Evolutionary conservation across 306 rosid genomes (phyloP).

Genomic region (Coriaria nepalensis): DNA sequence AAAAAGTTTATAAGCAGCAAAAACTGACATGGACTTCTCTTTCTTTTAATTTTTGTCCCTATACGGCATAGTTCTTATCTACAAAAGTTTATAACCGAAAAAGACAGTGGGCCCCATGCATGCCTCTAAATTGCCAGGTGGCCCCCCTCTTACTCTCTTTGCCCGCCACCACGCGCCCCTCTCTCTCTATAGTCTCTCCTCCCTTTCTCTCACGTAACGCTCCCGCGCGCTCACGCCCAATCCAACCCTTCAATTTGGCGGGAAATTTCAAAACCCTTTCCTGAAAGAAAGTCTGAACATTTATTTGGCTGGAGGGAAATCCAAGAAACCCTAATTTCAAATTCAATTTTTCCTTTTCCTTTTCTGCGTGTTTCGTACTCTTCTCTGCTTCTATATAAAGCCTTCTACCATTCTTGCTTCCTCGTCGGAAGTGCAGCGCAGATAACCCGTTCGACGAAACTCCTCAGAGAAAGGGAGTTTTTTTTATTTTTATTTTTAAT

Average conservation of each 20-base stretch:
- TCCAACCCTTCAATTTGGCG: conserved; percentile 14
- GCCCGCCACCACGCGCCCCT: too few relatives aligned
- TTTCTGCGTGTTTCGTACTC: background rate
- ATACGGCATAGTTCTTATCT: too few relatives aligned
- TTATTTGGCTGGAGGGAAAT: background rate
- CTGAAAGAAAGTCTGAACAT: too few relatives aligned
- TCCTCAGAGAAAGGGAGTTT: conserved; percentile 4
- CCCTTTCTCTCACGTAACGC: background rate
- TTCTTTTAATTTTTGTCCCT: too few relatives aligned
- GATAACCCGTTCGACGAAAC: conserved; percentile 40
- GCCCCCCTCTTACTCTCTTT: too few relatives aligned
- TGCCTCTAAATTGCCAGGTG: too few relatives aligned
- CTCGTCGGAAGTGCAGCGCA: conserved; percentile 1
- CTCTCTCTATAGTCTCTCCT: too few relatives aligned
- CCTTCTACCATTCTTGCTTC: background rate
- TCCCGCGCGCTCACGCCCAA: background rate
- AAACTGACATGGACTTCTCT: too few relatives aligned
- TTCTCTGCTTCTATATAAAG: conserved; percentile 9
- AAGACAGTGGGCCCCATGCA: too few relatives aligned
- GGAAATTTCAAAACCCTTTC: conserved; percentile 16
- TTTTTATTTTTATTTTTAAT: too few relatives aligned
- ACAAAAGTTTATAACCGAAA: too few relatives aligned
- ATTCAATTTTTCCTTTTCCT: conserved; percentile 2
- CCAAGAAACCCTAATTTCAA: conserved; percentile 22
- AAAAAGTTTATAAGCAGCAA: too few relatives aligned